Evolutionary conservation across 257 asterid genomes (phyloP), one percentile per base, ranked within the genome.

Genomic region (Thymus quinquecostatus): DNA sequence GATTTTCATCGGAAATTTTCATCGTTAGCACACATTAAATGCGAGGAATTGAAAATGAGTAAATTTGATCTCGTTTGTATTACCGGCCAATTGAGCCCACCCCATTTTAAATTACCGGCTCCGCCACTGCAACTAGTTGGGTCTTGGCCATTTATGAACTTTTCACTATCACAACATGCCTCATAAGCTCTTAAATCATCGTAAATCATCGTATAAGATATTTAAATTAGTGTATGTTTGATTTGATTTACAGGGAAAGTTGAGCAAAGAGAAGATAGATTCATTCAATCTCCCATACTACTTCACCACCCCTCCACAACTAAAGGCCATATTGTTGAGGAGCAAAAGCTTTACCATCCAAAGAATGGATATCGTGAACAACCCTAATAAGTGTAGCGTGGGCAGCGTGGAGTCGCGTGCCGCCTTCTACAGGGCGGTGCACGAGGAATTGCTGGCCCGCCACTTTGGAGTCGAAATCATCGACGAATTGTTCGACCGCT

Each of bases 221-320:
- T 21, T 21, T 21, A 21, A 21, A 21, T 21, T 21, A 21, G 21
- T 21, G 21, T 21, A 21, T 21, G 21, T 21, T 21, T 21, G 21
- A 21, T 21, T 21, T 21, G 21, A 21, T 21, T 21, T 21, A 13
- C 74, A 74, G 69, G 78, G 78, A 38, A 66, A 3, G 27, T 3
- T 74, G 0, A 58, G 64, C 49, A 78, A 72, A 73, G 67, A n/a
- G 10, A 64, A 72, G 38, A 76, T 79, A 33, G 82, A 82, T 40
- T 27, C 65, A 2, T 82, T 82, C 76, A 82, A 79, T 68, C 2
- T 82, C 38, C 82, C 80, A 5, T 1, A 10, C 34, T 76, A 72
- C 29, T 53, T 43, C 47, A 2, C 82, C 27, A 44, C 50, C 3
- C 74, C 78, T 36, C 2, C 47, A 30, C 44, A 82, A 21, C 10